Conservation (phyloP, 257 asterid species). For the Anisodus acutangulus region DNA sequence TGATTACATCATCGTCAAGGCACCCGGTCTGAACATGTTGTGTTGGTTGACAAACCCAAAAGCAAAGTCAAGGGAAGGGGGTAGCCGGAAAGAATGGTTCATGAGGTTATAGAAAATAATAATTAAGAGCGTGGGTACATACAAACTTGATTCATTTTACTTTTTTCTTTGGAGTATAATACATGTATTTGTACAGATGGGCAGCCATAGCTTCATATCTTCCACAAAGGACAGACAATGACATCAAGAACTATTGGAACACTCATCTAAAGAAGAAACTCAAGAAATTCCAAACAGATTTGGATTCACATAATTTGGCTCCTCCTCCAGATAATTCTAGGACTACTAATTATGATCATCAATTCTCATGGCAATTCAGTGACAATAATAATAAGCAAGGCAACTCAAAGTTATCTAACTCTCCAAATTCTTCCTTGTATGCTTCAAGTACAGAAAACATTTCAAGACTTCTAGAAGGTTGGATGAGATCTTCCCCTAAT, state of each 20-base stretch:
- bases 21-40: neutral
- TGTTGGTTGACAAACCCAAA: neutral
- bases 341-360: slow-evolving; percentile 31
- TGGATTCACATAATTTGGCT: slow-evolving; percentile 46
- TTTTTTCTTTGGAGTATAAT: neutral
- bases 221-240: slow-evolving; percentile 95
- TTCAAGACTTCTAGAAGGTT: slow-evolving; percentile 86
- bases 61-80: neutral
- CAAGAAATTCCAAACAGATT: slow-evolving; percentile 55
- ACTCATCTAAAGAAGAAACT: slow-evolving; percentile 93
- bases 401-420: slow-evolving; percentile 3
- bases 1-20: too few relatives aligned
- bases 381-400: slow-evolving; percentile 12
- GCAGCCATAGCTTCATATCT: slow-evolving; percentile 95
- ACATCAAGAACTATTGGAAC: slow-evolving; percentile 97
- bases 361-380: slow-evolving; percentile 39
- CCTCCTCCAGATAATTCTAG: slow-evolving; percentile 32
- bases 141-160: neutral
- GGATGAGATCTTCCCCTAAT: slow-evolving; percentile 82
- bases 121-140: too few relatives aligned
- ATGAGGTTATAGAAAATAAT: too few relatives aligned
- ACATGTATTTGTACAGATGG: slow-evolving; percentile 57
- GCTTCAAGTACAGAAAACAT: slow-evolving; percentile 94
- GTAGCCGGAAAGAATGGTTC: too few relatives aligned
- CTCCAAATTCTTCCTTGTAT: slow-evolving; percentile 50